phyloP scores from a whole-genome alignment of 345 rosid genomes.

The thale cress (Arabidopsis thaliana) region TAIR10.1 NC_003071.7:384501-385000 shows the following conservation, averaged over 20 bases:
- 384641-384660: too few relatives aligned
- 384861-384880: not conserved
- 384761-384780: not conserved
- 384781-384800: constrained; percentile 5
- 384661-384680: too few relatives aligned
- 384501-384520: not conserved
- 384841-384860: not conserved
- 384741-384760: not conserved
- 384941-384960: not conserved
- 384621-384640: not conserved
- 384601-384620: not conserved
- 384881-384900: constrained; percentile 5
- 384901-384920: not conserved
- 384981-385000: not conserved
- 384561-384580: not conserved
- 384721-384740: not conserved
- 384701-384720: not conserved
- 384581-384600: not conserved
- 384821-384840: not conserved
- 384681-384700: too few relatives aligned
- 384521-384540: constrained; percentile 10
- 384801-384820: constrained; percentile 4
- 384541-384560: not conserved
- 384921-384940: not conserved
- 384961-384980: not conserved